phyloP scores from a whole-genome alignment of 148 eudicot genomes.

The Cornus florida region DNA sequence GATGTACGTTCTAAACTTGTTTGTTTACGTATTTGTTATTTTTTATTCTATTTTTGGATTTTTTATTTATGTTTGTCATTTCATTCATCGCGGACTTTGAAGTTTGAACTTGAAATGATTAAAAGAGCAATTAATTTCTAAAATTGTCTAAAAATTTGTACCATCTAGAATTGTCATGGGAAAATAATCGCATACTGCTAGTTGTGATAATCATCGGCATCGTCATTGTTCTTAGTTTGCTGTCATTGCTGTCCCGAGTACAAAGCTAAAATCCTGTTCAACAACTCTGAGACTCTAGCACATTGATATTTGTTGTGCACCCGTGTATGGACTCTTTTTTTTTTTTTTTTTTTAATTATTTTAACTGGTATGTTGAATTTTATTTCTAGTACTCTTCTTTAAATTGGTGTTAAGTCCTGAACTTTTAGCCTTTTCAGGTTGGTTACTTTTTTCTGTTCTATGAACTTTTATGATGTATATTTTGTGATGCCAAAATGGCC shows the following conservation, averaged over 20 bases:
- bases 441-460: conserved; percentile 1
- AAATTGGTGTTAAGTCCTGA: too few relatives aligned
- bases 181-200: neutral
- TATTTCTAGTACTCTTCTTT: neutral
- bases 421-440: neutral
- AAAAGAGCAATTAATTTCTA: neutral
- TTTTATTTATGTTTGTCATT: neutral
- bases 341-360: too few relatives aligned
- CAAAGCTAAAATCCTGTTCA: neutral
- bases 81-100: neutral
- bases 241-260: neutral
- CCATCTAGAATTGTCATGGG: neutral
- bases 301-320: neutral
- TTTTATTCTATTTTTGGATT: too few relatives aligned
- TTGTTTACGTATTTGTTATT: neutral
- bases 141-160: neutral
- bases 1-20: neutral
- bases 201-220: neutral
- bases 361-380: neutral
- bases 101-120: neutral
- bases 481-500: neutral
- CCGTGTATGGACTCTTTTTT: neutral
- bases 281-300: neutral
- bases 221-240: neutral
- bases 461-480: neutral